Evolutionary conservation across 2,329 filamentous ascomycete genomes (phyloP), one percentile per base, ranked within the genome.

Genomic region (Helminthosporium solani): DNA sequence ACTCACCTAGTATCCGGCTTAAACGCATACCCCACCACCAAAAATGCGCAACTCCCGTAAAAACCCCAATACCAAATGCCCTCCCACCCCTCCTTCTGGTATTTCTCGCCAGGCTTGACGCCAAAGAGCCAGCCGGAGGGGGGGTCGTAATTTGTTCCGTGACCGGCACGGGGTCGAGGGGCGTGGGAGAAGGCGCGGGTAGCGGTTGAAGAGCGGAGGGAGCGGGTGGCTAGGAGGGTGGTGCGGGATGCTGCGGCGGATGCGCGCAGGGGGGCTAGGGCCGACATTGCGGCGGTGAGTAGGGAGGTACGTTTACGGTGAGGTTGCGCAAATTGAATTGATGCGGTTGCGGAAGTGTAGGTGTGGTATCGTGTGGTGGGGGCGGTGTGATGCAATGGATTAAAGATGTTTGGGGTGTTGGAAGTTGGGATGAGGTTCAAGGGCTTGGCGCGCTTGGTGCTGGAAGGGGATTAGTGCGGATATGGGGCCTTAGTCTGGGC

Each of bases 1-100:
- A 90, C 91, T 77, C 80, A 99, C 94, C 90, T 95, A 54, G 92
- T 97, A 80, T 99, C 94, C 42, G 94, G 94, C 84, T 97, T 97
- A 72, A 94, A 97, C 53, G 89, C 90, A 75, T 96, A 90, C 56
- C 87, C 89, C 56, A 96, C 78, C 51, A 82, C 83, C 44, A 85
- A 86, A 56, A 90, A 78, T 21, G 83, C 74, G 65, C 95, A 74
- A 65, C 84, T 86, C 44, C 88, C 89, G 70, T 85, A 87, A 73
- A 95, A 90, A 40, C 91, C 90, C 70, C 88, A 88, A 70, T 86
- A 86, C 78, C 87, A 91, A 45, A 90, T 75, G 57, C 79, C 84
- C 80, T 99, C 94, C 94, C 94, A 99, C 42, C 92, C 94, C 77
- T 99, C 94, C 72, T 90, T 88, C 81, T 95, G 84, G 69, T 89